phyloP scores from a whole-genome alignment of 352 stramenopile genomes.

The Achlya hypogyna region DNA sequence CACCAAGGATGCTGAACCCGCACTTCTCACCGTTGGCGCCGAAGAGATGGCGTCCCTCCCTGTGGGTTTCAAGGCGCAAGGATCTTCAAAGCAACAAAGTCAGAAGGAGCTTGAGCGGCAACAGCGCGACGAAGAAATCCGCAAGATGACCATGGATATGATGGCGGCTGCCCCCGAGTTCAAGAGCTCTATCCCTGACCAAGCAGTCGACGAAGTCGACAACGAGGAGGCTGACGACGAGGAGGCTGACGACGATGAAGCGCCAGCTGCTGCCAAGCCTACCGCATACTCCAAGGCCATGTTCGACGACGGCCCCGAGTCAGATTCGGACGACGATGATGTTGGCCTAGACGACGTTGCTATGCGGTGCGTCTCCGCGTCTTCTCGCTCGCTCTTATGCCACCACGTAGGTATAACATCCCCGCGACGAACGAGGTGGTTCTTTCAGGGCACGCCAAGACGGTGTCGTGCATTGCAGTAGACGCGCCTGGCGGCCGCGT shows the following conservation, averaged over 20 bases:
- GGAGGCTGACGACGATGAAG: conserved; percentile 20
- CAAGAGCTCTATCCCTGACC: neutral
- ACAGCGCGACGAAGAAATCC: conserved; percentile 16
- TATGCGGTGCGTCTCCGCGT: conserved; percentile 18
- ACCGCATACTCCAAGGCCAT: neutral
- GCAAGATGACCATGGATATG: conserved; percentile 20
- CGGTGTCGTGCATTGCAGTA: conserved; percentile 56
- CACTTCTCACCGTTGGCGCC: neutral
- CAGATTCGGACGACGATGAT: conserved; percentile 24
- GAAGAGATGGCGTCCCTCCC: conserved; percentile 6
- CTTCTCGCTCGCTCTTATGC: neutral
- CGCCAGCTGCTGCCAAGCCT: neutral
- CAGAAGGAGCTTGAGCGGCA: conserved; percentile 12
- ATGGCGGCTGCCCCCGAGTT: conserved; percentile 5
- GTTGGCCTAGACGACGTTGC: conserved; percentile 45
- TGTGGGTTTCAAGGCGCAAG: conserved; percentile 1
- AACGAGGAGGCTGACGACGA: conserved; percentile 22
- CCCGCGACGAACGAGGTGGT: conserved; percentile 61
- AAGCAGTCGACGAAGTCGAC: neutral
- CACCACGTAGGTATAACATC: conserved; percentile 42
- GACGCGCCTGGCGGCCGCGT: conserved; percentile 58
- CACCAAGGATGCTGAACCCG: neutral
- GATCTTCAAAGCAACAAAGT: neutral
- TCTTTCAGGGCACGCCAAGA: conserved; percentile 48
- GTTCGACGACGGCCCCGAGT: neutral